phyloP scores from a whole-genome alignment of 495 filamentous ascomycete species.

The Tuber aestivum region DNA sequence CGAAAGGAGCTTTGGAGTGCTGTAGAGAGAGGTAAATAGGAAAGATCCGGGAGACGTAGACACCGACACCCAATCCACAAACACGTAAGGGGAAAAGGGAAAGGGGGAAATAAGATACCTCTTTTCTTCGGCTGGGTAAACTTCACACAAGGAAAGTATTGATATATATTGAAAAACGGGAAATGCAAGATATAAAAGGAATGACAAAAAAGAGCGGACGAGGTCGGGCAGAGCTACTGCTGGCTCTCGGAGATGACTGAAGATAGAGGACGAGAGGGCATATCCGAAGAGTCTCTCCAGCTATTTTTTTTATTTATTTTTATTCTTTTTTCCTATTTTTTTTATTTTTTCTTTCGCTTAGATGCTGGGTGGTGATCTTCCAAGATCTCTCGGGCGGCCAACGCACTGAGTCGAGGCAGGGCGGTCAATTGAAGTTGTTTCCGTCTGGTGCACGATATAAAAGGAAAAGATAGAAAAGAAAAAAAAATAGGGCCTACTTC shows the following conservation, averaged over 20 bases:
- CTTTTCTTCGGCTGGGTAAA: neutral
- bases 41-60: neutral
- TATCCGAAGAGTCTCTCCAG: slow-evolving; percentile 26
- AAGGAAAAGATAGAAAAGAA: slow-evolving; percentile 18
- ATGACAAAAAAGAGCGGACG: slow-evolving; percentile 34
- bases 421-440: slow-evolving; percentile 35
- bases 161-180: slow-evolving; percentile 9
- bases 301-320: neutral
- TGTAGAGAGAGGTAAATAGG: neutral
- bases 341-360: slow-evolving; percentile 32
- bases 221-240: slow-evolving; percentile 28
- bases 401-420: slow-evolving; percentile 27
- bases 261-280: slow-evolving; percentile 33
- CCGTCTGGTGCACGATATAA: slow-evolving; percentile 26
- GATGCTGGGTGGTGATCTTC: slow-evolving; percentile 40
- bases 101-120: neutral
- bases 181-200: slow-evolving; percentile 25
- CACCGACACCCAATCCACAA: slow-evolving; percentile 1
- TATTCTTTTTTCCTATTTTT: neutral
- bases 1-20: neutral
- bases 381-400: slow-evolving; percentile 37
- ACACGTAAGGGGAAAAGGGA: neutral
- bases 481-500: slow-evolving; percentile 13
- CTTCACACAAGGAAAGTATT: neutral
- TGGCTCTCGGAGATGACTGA: slow-evolving; percentile 36